Percentiles rank a stretch among this genome's conserved stretches.
Evolutionary conservation across 1,284 basidiomycete species (phyloP).

Genomic region (Moesziomyces sp.): DNA sequence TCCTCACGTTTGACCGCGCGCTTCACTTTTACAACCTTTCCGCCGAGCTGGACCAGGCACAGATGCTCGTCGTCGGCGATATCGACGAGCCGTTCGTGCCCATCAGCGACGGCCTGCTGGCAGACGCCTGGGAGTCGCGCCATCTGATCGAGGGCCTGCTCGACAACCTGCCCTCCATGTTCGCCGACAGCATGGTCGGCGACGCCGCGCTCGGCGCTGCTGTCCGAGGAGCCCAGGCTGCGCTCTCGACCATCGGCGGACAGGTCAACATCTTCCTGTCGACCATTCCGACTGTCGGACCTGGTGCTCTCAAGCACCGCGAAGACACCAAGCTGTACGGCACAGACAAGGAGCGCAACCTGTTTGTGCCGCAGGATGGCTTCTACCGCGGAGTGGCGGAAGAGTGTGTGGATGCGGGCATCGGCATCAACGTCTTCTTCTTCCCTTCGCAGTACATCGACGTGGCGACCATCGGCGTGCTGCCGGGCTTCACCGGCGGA

Average conservation of each 20-base stretch:
- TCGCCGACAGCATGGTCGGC: constrained; percentile 71
- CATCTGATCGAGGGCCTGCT: constrained; percentile 76
- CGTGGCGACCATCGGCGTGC: constrained; percentile 79
- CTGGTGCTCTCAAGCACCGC: constrained; percentile 74
- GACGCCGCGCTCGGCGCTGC: constrained; percentile 83
- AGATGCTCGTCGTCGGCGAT: constrained; percentile 87
- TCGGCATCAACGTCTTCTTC: constrained; percentile 90
- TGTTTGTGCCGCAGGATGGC: constrained; percentile 80
- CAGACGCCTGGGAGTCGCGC: constrained; percentile 79
- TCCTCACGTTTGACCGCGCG: constrained; percentile 84
- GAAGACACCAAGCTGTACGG: constrained; percentile 83
- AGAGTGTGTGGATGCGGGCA: constrained; percentile 86
- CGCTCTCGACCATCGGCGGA: constrained; percentile 83
- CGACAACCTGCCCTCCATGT: constrained; percentile 76
- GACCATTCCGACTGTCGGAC: constrained; percentile 81
- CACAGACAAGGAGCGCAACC: constrained; percentile 85
- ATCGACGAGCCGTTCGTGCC: constrained; percentile 91
- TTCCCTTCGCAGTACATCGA: constrained; percentile 86
- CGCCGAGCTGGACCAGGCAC: constrained; percentile 74
- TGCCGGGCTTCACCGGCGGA: constrained; percentile 85
- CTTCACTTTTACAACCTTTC: constrained; percentile 92
- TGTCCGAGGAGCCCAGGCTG: constrained; percentile 73
- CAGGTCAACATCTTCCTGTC: constrained; percentile 85
- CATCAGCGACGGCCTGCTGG: constrained; percentile 80
- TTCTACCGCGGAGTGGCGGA: constrained; percentile 86